Percentiles rank a stretch among this genome's conserved stretches.
These are phyloP conservation scores for Globisporangium iwayamae DNA, from an alignment of 352 stramenopile genomes.

Conservation along the genomic window DNA sequence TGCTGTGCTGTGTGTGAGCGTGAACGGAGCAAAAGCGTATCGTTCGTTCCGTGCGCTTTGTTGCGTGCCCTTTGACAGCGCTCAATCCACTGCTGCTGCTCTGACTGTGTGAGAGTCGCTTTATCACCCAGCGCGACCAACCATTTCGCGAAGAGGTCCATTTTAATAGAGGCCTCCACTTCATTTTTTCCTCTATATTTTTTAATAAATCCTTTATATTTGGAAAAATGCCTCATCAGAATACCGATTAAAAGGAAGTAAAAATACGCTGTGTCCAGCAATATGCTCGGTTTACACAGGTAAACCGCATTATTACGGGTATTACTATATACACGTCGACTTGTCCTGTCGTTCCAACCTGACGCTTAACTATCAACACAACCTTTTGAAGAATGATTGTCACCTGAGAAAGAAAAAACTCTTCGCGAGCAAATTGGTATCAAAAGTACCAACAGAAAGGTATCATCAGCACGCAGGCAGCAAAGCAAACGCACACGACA, in stretches of 20 bases:
- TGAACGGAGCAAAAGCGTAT: neutral
- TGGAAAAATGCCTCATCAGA: no score
- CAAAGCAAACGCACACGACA: neutral
- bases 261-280: no score
- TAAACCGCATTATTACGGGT: neutral
- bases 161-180: neutral
- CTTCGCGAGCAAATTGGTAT: neutral
- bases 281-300: neutral
- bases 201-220: neutral
- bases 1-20: constrained; percentile 4
- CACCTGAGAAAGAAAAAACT: constrained; percentile 6
- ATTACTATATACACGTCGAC: neutral
- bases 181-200: neutral
- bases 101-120: neutral
- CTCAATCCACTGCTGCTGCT: neutral
- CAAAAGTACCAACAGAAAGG: no score
- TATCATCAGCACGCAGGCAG: no score
- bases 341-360: neutral
- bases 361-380: neutral
- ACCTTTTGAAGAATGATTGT: constrained; percentile 3
- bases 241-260: no score
- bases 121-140: constrained; percentile 8
- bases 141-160: constrained; percentile 1
- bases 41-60: neutral
- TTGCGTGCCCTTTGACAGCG: constrained; percentile 13